Percentiles rank a stretch among this genome's conserved stretches.
phyloP scores from a whole-genome alignment of 1,284 basidiomycete species.

The Cyathus pygmaeus region DNA sequence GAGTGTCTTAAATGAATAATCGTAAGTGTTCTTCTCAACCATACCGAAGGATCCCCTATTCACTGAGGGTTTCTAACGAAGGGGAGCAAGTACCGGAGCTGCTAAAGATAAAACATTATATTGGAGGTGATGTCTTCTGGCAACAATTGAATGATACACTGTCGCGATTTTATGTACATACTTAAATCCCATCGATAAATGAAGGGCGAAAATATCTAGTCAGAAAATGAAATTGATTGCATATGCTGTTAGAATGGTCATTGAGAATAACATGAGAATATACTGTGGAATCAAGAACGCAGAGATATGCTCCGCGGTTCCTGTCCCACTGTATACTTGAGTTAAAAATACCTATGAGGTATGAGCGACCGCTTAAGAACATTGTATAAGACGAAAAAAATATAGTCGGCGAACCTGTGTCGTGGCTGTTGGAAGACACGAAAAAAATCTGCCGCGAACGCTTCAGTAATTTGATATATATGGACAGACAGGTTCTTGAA shows the following conservation, averaged over 20 bases:
- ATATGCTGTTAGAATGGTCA: constrained; percentile 69
- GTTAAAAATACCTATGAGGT: constrained; percentile 64
- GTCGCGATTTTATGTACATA: too few relatives aligned
- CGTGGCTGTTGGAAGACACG: constrained; percentile 73
- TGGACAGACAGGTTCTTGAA: constrained; percentile 11
- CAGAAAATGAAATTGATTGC: constrained; percentile 63
- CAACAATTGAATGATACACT: too few relatives aligned
- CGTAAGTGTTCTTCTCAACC: too few relatives aligned
- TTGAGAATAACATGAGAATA: constrained; percentile 69
- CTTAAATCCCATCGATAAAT: too few relatives aligned
- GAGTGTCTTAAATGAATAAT: too few relatives aligned
- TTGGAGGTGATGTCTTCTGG: too few relatives aligned
- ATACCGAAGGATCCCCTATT: too few relatives aligned
- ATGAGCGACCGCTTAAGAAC: neutral
- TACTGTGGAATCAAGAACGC: constrained; percentile 76
- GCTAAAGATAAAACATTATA: too few relatives aligned
- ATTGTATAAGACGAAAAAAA: neutral
- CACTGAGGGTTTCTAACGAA: too few relatives aligned
- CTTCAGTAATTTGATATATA: neutral
- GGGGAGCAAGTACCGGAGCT: too few relatives aligned
- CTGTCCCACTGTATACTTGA: constrained; percentile 73
- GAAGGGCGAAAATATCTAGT: neutral
- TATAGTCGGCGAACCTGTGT: constrained; percentile 45
- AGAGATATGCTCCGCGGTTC: constrained; percentile 68
- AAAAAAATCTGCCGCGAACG: constrained; percentile 58